Percentiles rank a stretch among this genome's conserved stretches.
Evolutionary conservation across 768 basidiomycete genomes (phyloP).

Genomic region (Mycena amicta): DNA sequence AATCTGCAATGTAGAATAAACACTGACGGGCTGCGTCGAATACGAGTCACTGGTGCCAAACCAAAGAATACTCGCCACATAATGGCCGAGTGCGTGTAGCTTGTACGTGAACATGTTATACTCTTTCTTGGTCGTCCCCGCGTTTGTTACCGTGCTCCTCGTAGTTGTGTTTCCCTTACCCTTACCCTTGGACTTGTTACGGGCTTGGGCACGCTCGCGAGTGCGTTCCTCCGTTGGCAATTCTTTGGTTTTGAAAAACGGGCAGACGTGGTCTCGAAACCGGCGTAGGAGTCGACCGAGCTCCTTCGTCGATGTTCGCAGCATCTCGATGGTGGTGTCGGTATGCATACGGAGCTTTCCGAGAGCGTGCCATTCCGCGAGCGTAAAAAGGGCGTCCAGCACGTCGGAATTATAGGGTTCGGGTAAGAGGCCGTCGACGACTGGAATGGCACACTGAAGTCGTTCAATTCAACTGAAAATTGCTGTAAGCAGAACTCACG

Average conservation of each 20-base stretch:
- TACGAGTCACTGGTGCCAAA: conserved; percentile 12
- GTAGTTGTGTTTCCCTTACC: not conserved
- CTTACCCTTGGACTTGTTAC: not conserved
- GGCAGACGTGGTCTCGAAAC: conserved; percentile 27
- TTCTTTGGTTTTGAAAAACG: conserved; percentile 25
- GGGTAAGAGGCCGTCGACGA: not conserved
- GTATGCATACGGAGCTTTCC: not conserved
- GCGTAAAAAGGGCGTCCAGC: not conserved
- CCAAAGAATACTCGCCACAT: conserved; percentile 16
- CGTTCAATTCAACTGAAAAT: not conserved
- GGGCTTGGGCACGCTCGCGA: not conserved
- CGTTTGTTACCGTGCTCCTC: not conserved
- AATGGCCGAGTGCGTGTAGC: conserved; percentile 29
- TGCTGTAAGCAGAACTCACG: not conserved
- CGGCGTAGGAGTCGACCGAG: conserved; percentile 27
- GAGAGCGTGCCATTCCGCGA: not conserved
- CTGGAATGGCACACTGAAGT: not conserved
- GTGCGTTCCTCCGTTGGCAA: conserved; percentile 29
- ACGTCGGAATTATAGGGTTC: not conserved
- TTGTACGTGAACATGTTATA: conserved; percentile 25
- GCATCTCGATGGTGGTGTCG: conserved; percentile 8
- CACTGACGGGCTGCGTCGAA: conserved; percentile 22
- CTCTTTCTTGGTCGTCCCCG: not conserved
- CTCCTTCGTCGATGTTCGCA: conserved; percentile 19
- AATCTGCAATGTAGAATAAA: not conserved